Percentiles rank a stretch among this genome's conserved stretches.
Conservation (phyloP, 352 stramenopile genomes). For the Phytopythium aichiense region DNA sequence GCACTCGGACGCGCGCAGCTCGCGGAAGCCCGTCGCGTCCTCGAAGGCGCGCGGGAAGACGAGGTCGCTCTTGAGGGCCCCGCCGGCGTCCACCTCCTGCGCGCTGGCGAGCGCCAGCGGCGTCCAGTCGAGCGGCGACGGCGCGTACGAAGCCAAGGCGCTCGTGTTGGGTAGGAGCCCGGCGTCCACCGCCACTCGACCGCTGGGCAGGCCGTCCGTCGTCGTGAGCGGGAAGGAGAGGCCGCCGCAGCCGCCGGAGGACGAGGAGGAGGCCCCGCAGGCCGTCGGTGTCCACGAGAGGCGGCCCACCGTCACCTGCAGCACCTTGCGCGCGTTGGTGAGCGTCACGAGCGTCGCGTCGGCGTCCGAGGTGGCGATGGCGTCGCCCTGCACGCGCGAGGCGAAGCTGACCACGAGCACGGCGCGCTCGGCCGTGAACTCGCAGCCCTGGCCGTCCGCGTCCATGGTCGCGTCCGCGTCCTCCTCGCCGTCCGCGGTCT, state of each 20-base stretch:
- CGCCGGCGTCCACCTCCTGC: conserved; percentile 46
- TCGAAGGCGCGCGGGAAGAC: conserved; percentile 48
- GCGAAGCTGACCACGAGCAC: conserved; percentile 58
- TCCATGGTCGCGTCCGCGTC: conserved; percentile 31
- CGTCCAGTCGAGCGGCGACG: conserved; percentile 24
- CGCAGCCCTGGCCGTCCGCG: conserved; percentile 16
- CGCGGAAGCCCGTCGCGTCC: conserved; percentile 7
- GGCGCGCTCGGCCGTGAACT: conserved; percentile 22
- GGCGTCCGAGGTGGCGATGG: conserved; percentile 13
- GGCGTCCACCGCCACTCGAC: conserved; percentile 25
- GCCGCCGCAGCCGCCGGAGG: not conserved
- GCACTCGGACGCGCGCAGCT: conserved; percentile 11
- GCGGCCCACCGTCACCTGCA: conserved; percentile 40
- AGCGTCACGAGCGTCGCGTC: conserved; percentile 26
- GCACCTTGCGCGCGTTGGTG: conserved; percentile 36
- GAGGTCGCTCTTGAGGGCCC: conserved; percentile 51
- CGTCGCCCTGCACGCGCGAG: conserved; percentile 39
- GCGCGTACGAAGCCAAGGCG: conserved; percentile 26
- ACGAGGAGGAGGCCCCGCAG: conserved; percentile 24
- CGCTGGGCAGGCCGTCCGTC: not conserved
- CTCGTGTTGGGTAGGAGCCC: conserved; percentile 20
- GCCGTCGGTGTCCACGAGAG: conserved; percentile 34
- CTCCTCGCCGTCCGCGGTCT: conserved; percentile 24
- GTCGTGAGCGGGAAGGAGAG: not conserved
- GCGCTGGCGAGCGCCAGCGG: conserved; percentile 37